Evolutionary conservation across 805 yeast species (phyloP).

Genomic region (Pichia eremophila): DNA sequence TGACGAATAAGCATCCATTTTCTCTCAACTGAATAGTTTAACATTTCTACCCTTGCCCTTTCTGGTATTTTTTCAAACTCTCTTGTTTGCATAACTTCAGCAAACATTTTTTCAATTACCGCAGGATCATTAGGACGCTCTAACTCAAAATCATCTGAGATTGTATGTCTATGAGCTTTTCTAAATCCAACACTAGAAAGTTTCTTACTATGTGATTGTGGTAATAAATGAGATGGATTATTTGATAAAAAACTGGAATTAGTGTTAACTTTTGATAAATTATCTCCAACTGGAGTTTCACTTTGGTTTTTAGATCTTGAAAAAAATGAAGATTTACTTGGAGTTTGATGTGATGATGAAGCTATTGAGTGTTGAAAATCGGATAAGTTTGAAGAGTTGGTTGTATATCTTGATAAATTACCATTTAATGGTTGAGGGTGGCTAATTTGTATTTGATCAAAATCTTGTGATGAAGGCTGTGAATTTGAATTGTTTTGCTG

Average conservation of each 20-base stretch:
- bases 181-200: constrained; percentile 15
- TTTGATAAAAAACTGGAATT: constrained; percentile 15
- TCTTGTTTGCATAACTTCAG: constrained; percentile 72
- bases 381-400: background rate
- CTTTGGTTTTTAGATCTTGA: constrained; percentile 6
- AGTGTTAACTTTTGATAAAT: constrained; percentile 21
- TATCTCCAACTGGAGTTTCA: constrained; percentile 12
- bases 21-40: constrained; percentile 61
- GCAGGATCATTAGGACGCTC: constrained; percentile 60
- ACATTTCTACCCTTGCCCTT: constrained; percentile 68
- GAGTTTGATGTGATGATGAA: background rate
- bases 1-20: constrained; percentile 91
- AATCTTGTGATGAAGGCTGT: background rate
- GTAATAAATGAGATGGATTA: constrained; percentile 18
- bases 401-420: background rate
- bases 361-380: background rate
- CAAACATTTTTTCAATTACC: constrained; percentile 66
- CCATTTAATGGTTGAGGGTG: background rate
- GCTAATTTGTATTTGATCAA: background rate
- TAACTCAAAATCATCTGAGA: constrained; percentile 34
- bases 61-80: constrained; percentile 59
- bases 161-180: constrained; percentile 28
- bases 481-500: background rate
- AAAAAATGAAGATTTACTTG: constrained; percentile 1
- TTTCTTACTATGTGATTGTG: constrained; percentile 23